A percentile compares a stretch with the other conserved stretches of the same genome.
Conservation (phyloP, 805 yeast species). For the Schwanniomyces sp. region DNA sequence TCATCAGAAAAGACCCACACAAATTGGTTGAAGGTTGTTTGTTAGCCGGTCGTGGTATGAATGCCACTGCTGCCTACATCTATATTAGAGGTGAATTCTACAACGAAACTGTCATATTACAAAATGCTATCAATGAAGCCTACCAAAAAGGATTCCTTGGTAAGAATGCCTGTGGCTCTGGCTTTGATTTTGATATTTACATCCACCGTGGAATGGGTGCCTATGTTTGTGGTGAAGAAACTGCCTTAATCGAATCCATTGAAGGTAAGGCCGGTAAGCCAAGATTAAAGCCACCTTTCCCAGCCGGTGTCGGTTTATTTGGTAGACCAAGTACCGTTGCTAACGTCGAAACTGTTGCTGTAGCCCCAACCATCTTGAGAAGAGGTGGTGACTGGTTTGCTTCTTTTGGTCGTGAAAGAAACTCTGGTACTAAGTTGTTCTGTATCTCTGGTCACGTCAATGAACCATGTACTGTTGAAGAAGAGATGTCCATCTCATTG, state of each 20-base stretch:
- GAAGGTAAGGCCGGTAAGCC: slow-evolving; percentile 96
- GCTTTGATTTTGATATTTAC: slow-evolving; percentile 79
- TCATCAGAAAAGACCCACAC: slow-evolving; percentile 88
- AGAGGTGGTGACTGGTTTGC: slow-evolving; percentile 90
- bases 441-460: slow-evolving; percentile 90
- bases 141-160: slow-evolving; percentile 79
- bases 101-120: slow-evolving; percentile 73
- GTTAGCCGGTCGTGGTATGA: slow-evolving; percentile 88
- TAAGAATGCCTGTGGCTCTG: slow-evolving; percentile 84
- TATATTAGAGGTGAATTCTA: slow-evolving; percentile 90
- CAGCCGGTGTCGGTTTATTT: slow-evolving; percentile 88
- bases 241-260: slow-evolving; percentile 82
- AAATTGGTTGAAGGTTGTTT: slow-evolving; percentile 91
- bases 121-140: slow-evolving; percentile 84
- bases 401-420: slow-evolving; percentile 80
- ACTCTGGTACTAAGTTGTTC: slow-evolving; percentile 78
- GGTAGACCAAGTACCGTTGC: slow-evolving; percentile 92
- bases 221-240: slow-evolving; percentile 90
- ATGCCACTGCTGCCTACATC: slow-evolving; percentile 89
- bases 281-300: slow-evolving; percentile 91
- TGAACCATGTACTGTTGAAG: slow-evolving; percentile 91
- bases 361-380: slow-evolving; percentile 85
- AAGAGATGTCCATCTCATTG: slow-evolving; percentile 89
- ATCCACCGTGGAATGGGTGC: slow-evolving; percentile 95
- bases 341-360: slow-evolving; percentile 88